Evolutionary conservation across 495 filamentous ascomycete genomes (phyloP).

Genomic region (Entonaema liquescens): DNA sequence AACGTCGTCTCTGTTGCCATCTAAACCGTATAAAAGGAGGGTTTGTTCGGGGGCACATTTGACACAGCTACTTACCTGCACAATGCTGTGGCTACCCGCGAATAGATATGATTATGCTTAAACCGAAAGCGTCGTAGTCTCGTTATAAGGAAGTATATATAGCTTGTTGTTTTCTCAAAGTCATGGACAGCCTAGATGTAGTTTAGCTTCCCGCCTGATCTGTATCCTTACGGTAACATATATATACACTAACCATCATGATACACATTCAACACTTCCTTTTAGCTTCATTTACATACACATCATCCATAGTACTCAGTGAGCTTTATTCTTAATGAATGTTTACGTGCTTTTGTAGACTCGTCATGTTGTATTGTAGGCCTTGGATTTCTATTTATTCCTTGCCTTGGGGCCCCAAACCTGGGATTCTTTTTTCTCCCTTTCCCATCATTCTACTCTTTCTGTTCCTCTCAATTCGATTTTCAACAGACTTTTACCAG

Average conservation of each 20-base stretch:
- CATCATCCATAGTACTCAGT: not conserved
- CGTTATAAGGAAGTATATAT: not conserved
- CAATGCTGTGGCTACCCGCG: not conserved
- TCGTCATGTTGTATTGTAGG: not conserved
- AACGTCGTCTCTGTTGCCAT: no score
- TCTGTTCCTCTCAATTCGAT: not conserved
- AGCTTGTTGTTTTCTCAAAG: not conserved
- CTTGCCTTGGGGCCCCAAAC: not conserved
- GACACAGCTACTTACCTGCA: not conserved
- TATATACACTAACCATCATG: not conserved
- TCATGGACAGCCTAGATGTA: not conserved
- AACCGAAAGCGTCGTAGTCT: not conserved
- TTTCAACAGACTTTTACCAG: no score
- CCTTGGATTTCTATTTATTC: not conserved
- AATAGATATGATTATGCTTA: not conserved
- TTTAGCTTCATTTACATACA: not conserved
- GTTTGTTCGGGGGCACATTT: not conserved
- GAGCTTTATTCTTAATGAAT: not conserved
- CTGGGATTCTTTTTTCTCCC: not conserved
- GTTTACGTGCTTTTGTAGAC: not conserved
- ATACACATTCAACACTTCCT: not conserved
- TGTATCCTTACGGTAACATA: not conserved
- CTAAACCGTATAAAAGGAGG: no score
- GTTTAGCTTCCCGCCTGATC: not conserved
- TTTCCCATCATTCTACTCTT: not conserved